Evolutionary conservation across 805 yeast genomes (phyloP).

Genomic region (Scheffersomyces lignosus): DNA sequence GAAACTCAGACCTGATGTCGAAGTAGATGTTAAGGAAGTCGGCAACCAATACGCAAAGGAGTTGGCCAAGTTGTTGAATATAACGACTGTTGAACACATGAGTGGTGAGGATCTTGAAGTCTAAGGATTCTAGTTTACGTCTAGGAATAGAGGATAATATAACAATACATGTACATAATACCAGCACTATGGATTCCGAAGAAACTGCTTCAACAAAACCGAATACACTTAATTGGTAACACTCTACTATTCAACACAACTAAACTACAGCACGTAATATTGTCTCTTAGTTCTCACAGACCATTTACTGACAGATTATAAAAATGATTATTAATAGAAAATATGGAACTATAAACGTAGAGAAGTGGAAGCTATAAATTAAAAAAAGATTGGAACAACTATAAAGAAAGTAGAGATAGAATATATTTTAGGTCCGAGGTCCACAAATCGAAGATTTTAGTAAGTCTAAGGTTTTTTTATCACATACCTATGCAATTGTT

Average conservation of each 20-base stretch:
- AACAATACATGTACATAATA: too few relatives aligned
- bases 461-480: neutral
- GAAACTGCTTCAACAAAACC: too few relatives aligned
- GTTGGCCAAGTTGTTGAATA: constrained; percentile 33
- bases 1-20: constrained; percentile 13
- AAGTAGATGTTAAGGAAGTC: constrained; percentile 19
- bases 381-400: neutral
- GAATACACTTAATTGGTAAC: too few relatives aligned
- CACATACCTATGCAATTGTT: neutral
- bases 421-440: too few relatives aligned
- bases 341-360: neutral
- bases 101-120: constrained; percentile 26
- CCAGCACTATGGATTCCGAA: too few relatives aligned
- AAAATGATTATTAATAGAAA: neutral
- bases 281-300: too few relatives aligned
- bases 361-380: neutral
- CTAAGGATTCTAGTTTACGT: too few relatives aligned
- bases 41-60: constrained; percentile 37
- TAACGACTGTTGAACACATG: constrained; percentile 36
- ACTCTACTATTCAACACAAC: too few relatives aligned
- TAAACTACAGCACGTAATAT: too few relatives aligned
- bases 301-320: neutral
- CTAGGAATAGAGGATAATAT: too few relatives aligned
- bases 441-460: neutral
- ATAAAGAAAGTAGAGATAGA: neutral